These are phyloP conservation scores for Fusarium haematococcum DNA, from an alignment of 2,329 filamentous ascomycete species.

Conservation along the genomic window DNA sequence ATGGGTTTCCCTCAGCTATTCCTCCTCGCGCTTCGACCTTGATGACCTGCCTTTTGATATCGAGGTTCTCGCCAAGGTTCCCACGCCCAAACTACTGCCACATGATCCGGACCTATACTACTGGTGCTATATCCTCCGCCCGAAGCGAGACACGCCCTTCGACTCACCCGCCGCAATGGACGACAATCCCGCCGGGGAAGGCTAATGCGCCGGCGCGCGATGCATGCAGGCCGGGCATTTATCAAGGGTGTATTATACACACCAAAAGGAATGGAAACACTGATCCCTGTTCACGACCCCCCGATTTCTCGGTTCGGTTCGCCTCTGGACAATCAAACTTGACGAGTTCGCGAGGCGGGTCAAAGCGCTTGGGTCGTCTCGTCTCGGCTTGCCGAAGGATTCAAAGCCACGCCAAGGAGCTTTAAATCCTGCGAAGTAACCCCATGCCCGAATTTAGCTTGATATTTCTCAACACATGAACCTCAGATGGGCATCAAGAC, in stretches of 20 bases:
- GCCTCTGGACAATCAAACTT: background rate
- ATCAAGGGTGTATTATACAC: background rate
- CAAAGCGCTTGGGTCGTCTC: background rate
- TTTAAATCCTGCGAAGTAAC: background rate
- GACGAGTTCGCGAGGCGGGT: background rate
- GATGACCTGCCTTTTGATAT: slow-evolving; percentile 55
- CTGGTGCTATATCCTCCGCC: slow-evolving; percentile 58
- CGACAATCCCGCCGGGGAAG: slow-evolving; percentile 15
- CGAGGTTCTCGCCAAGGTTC: slow-evolving; percentile 56
- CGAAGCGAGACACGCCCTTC: slow-evolving; percentile 34
- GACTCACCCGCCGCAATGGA: slow-evolving; percentile 8
- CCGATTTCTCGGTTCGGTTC: slow-evolving; percentile 3
- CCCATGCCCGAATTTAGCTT: background rate
- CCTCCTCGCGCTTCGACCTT: slow-evolving; percentile 54
- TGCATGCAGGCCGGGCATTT: background rate
- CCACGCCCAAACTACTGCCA: slow-evolving; percentile 53
- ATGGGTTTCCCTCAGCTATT: slow-evolving; percentile 64
- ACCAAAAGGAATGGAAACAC: background rate
- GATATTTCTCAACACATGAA: background rate
- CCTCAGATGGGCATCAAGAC: background rate
- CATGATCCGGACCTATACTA: slow-evolving; percentile 61
- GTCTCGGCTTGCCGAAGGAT: background rate
- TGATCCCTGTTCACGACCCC: background rate
- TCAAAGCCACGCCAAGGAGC: background rate
- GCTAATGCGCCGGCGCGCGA: slow-evolving; percentile 3